Evolutionary conservation across 139 green algal species (phyloP), one percentile per base, ranked within the genome.

Genomic region (Chlorella sp.): DNA sequence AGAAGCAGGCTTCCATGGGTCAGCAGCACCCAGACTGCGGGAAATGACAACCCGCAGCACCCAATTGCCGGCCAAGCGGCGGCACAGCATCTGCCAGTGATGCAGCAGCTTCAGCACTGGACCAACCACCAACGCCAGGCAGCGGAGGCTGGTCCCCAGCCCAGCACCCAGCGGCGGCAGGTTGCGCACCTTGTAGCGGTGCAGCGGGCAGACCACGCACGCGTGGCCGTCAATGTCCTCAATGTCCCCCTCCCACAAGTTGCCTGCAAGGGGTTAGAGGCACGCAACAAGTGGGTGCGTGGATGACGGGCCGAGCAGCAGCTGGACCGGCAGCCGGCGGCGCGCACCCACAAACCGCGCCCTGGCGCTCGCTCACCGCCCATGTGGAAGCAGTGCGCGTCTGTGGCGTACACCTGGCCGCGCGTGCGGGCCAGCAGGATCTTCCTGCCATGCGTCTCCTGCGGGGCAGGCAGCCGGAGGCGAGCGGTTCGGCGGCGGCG

Each of bases 341-440:
- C 17, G 25, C 51, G 51, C 12, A 20, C 12, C 51, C 11, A n/a
- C n/a, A 9, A 60, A 60, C 51, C 13, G 51, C 12, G 13, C 51
- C 51, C 51, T 15, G 15, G 51, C 51, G 51, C 9, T 15, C 15
- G 13, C 51, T 60, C 51, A 60, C 51, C 16, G 18, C 39, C 78
- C 60, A 81, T 85, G 69, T 90, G 87, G 70, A 81, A 90, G 69
- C 87, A 90, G 70, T 88, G 57, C 0, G 87, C 83, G 55, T 90
- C 87, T 26, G 75, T 88, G 44, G 65, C 75, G n/a, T 62, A 86
- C 26, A 88, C 71, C 28, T 25, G 17, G 18, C 78, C 83, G 34
- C 38, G 9, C 4, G 44, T 21, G 36, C 87, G 82, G 6, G 78
- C 78, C 32, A 90, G 71, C 39, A 90, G 30, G 1, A 90, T 32